phyloP scores from a whole-genome alignment of 345 rosid species.

The Brassica nigra region DNA sequence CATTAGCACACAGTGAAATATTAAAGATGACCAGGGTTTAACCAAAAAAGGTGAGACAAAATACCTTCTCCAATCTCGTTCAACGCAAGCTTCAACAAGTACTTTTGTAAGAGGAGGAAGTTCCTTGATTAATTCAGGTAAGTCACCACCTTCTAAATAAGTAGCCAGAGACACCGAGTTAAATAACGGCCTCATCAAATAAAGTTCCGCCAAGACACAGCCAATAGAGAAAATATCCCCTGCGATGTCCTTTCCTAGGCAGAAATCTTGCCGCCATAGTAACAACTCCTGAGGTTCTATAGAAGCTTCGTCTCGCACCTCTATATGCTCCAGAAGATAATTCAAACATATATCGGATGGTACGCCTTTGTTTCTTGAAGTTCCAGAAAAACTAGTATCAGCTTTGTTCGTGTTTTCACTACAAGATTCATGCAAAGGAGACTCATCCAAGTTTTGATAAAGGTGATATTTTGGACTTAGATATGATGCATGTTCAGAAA shows the following conservation, averaged over 20 bases:
- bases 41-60: constrained; percentile 11
- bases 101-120: constrained; percentile 74
- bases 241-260: constrained; percentile 48
- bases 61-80: constrained; percentile 72
- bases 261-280: constrained; percentile 65
- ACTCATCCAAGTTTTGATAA: constrained; percentile 35
- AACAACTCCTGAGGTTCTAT: constrained; percentile 65
- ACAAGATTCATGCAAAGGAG: constrained; percentile 40
- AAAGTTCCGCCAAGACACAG: constrained; percentile 82
- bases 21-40: constrained; percentile 11
- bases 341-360: constrained; percentile 53
- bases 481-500: constrained; percentile 68
- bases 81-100: constrained; percentile 77
- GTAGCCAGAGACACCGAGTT: constrained; percentile 61
- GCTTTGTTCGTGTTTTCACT: constrained; percentile 39
- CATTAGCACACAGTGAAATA: constrained; percentile 1
- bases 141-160: constrained; percentile 52
- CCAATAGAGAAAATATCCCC: constrained; percentile 83
- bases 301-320: constrained; percentile 54
- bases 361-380: constrained; percentile 37
- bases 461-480: constrained; percentile 63
- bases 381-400: constrained; percentile 40
- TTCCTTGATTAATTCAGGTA: constrained; percentile 62
- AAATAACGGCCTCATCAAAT: constrained; percentile 73
- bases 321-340: constrained; percentile 72